These are phyloP conservation scores for Crepidotus variabilis DNA, from an alignment of 768 basidiomycete genomes.

Conservation along the genomic window DNA sequence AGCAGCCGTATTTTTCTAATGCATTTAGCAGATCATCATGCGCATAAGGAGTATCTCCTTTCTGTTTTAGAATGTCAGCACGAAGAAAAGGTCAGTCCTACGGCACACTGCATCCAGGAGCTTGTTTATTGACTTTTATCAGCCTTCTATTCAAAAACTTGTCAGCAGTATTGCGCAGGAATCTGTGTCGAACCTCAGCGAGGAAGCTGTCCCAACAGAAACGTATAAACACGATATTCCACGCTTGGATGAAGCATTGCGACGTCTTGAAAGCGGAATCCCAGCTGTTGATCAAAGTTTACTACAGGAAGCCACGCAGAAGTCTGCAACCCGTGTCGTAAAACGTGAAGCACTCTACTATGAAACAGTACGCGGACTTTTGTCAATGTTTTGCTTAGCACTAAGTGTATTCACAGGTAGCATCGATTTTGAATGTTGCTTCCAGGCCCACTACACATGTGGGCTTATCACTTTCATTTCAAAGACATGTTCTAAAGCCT, in stretches of 20 bases:
- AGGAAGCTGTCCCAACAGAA: conserved; percentile 63
- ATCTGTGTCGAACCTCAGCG: conserved; percentile 53
- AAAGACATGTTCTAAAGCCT: conserved; percentile 10
- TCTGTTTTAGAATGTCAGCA: conserved; percentile 74
- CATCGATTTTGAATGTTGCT: conserved; percentile 59
- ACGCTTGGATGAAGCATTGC: conserved; percentile 44
- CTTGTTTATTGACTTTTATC: conserved; percentile 4
- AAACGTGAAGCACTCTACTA: conserved; percentile 44
- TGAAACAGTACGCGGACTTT: conserved; percentile 38
- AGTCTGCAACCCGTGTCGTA: conserved; percentile 36
- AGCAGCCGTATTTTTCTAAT: not conserved
- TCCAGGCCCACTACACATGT: conserved; percentile 67
- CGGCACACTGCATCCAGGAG: not conserved
- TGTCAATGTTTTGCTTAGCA: not conserved
- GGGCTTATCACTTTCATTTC: conserved; percentile 23
- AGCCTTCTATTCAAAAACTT: conserved; percentile 79
- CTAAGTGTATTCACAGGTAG: conserved; percentile 39
- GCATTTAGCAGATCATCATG: conserved; percentile 43
- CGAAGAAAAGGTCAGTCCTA: conserved; percentile 68
- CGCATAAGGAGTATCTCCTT: conserved; percentile 55
- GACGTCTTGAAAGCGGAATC: conserved; percentile 49
- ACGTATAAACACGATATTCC: conserved; percentile 49
- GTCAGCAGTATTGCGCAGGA: conserved; percentile 62
- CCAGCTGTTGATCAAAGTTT: conserved; percentile 39
- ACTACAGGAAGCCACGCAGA: conserved; percentile 38